A percentile compares a stretch with the other conserved stretches of the same genome.
Evolutionary conservation across 169 alveolate species (phyloP).

Genomic region (Plasmodium ovale): DNA sequence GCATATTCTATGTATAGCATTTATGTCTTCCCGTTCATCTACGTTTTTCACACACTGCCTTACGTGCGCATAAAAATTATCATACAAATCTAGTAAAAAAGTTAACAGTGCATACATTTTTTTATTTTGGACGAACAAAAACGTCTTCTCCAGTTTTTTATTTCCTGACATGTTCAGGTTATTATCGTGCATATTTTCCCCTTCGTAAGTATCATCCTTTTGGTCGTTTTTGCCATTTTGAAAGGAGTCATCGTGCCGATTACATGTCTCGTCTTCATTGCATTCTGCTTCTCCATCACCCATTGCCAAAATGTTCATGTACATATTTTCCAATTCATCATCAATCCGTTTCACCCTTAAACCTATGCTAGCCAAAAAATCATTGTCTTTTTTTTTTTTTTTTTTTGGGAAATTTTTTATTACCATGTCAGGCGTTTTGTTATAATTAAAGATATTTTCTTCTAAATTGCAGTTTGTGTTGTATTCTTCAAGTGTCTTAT

Average conservation of each 20-base stretch:
- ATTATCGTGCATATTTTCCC: not conserved
- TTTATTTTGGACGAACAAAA: conserved; percentile 17
- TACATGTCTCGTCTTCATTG: not conserved
- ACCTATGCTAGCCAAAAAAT: not conserved
- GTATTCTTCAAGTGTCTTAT: not conserved
- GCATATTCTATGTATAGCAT: not conserved
- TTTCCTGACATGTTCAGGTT: not conserved
- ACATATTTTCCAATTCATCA: not conserved
- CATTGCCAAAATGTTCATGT: not conserved
- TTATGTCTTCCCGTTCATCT: not conserved
- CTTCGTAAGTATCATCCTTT: not conserved
- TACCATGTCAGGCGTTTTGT: not conserved
- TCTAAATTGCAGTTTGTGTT: not conserved
- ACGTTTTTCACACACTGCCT: not conserved
- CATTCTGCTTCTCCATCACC: not conserved
- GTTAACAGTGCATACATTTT: conserved; percentile 25
- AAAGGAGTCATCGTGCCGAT: not conserved
- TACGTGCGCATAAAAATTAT: not conserved
- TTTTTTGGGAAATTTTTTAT: not conserved
- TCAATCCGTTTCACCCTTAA: not conserved
- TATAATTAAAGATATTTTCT: no score
- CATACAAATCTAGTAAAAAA: conserved; percentile 20
- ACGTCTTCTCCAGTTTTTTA: not conserved
- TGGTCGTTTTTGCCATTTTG: not conserved
- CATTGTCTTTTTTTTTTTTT: not conserved